These are phyloP conservation scores for Cruciata laevipes DNA, from an alignment of 257 asterid species.

Conservation along the genomic window DNA sequence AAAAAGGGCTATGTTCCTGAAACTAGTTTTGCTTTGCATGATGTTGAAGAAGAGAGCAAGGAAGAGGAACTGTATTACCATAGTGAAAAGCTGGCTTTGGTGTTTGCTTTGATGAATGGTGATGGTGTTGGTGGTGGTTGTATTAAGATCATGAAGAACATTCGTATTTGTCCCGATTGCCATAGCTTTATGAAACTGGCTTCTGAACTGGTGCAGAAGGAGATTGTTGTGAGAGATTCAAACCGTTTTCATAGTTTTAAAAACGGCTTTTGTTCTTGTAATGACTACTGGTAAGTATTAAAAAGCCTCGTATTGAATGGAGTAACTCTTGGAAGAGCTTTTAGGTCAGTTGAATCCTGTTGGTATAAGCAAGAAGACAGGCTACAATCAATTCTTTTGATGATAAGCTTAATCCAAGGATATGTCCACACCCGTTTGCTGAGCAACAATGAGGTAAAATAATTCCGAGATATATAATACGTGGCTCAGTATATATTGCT, in stretches of 20 bases:
- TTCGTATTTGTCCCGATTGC: conserved; percentile 68
- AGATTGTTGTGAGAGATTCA: conserved; percentile 64
- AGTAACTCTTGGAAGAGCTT: not conserved
- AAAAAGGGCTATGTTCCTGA: conserved; percentile 46
- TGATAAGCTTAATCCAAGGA: not conserved
- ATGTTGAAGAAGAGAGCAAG: conserved; percentile 80
- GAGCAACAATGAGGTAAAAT: not conserved
- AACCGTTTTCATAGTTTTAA: conserved; percentile 76
- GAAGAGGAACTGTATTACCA: conserved; percentile 83
- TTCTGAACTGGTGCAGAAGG: conserved; percentile 43
- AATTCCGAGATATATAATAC: not conserved
- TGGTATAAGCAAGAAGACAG: not conserved
- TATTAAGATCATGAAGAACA: conserved; percentile 58
- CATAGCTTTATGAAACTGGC: conserved; percentile 76
- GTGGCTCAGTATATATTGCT: not conserved
- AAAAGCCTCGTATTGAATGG: not conserved
- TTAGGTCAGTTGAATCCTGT: not conserved
- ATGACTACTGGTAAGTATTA: conserved; percentile 54
- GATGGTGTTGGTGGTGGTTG: conserved; percentile 18
- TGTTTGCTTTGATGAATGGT: conserved; percentile 49
- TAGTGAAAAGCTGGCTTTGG: conserved; percentile 85
- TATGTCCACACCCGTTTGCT: not conserved
- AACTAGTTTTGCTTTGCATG: conserved; percentile 48
- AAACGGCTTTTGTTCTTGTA: conserved; percentile 69
- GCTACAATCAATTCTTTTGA: too few species aligned